Evolutionary conservation across 257 asterid species (phyloP), one percentile per base, ranked within the genome.

Genomic region (Solanum phureja): DNA sequence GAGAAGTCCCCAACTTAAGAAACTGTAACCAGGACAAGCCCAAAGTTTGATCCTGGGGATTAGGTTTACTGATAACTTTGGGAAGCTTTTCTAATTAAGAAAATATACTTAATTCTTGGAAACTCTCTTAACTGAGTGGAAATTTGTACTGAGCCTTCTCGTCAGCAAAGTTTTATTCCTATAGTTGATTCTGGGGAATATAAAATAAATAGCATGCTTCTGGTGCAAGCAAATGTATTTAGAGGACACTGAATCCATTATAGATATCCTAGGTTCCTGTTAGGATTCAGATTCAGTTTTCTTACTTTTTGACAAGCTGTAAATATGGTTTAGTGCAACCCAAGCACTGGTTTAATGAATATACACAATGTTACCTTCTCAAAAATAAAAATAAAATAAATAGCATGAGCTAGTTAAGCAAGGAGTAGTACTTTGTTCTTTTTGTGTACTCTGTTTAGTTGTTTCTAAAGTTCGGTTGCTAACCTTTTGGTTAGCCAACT

Each of bases 21-120:
- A 14, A 74, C 83, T 74, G 33, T 37, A 72, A 72, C 81, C 27
- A 34, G 27, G 85, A 44, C 40, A 44, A 42, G 85, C 85, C 60
- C 85, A 79, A 79, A 79, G 85, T 79, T 79, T 79, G 84, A 79
- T 79, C 66, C 85, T 27, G 64, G 84, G 64, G 38, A 77, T 77
- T 16, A 49, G 69, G 40, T 82, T 19, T 29, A 49, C 31, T 82
- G 29, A 82, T 82, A 82, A 49, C 29, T 49, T 82, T 21, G 18
- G 38, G 86, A 19, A 82, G 86, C 44, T 29, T 49, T 27, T 82
- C 44, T 8, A 27, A 29, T 49, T 49, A 82, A 82, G 86, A 82
- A 82, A 18, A 82, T 2, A 49, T 49, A 49, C 44, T 49, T 46
- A 29, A 35, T 44, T 49, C 86, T 27, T 29, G 42, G 31, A 31